Percentiles rank a stretch among this genome's conserved stretches.
Conservation (phyloP, 352 stramenopile species). For the Globisporangium nunn region DNA sequence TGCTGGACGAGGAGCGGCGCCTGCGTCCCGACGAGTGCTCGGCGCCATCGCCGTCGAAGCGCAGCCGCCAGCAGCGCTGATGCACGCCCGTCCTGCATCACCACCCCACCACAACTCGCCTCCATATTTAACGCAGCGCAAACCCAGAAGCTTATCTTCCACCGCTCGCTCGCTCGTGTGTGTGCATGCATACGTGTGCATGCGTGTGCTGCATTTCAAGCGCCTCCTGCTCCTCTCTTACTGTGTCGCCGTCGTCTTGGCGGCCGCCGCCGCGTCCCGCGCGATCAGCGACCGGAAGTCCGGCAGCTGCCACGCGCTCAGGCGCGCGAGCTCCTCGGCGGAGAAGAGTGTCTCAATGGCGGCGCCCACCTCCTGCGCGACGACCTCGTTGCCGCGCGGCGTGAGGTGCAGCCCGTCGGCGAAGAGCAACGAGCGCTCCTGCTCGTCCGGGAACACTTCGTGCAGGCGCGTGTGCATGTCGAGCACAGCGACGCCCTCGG, state of each 20-base stretch:
- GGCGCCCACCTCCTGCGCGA: slow-evolving; percentile 27
- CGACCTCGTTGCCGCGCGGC: slow-evolving; percentile 34
- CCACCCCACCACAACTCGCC: too few relatives aligned
- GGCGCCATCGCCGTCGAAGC: slow-evolving; percentile 45
- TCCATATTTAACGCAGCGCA: too few relatives aligned
- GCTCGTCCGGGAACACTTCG: slow-evolving; percentile 12
- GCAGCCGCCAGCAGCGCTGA: slow-evolving; percentile 25
- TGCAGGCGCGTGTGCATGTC: slow-evolving; percentile 50
- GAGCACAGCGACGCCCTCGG: slow-evolving; percentile 23
- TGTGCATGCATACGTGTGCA: too few relatives aligned
- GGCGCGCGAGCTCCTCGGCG: slow-evolving; percentile 16
- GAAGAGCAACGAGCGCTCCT: slow-evolving; percentile 26
- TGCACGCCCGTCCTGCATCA: not conserved
- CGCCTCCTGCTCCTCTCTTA: not conserved
- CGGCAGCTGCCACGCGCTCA: slow-evolving; percentile 29
- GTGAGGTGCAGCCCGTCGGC: slow-evolving; percentile 54
- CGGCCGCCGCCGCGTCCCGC: not conserved
- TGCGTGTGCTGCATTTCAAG: too few relatives aligned
- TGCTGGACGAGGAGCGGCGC: slow-evolving; percentile 70
- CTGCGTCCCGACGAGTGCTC: slow-evolving; percentile 45
- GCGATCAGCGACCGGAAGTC: slow-evolving; percentile 17
- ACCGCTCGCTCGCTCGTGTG: too few relatives aligned
- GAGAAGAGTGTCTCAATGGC: slow-evolving; percentile 20
- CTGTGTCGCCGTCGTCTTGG: not conserved
- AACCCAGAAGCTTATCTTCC: too few relatives aligned